phyloP scores from a whole-genome alignment of 164 flowering plant species.

The Nymphaea thermarum region DNA sequence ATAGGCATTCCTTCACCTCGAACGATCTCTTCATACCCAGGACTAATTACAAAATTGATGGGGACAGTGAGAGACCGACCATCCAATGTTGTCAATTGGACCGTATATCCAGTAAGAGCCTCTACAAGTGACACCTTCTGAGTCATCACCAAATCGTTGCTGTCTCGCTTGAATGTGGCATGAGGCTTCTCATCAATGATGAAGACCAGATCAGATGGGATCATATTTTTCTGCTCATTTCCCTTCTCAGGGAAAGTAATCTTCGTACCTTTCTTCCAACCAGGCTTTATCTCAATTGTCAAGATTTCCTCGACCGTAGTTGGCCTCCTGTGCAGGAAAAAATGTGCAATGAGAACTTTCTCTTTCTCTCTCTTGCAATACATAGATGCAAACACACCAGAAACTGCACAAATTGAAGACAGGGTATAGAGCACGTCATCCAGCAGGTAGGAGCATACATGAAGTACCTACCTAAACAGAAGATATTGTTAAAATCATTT shows the following conservation, averaged over 20 bases:
- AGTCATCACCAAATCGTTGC: slow-evolving; percentile 62
- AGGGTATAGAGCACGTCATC: too few species aligned
- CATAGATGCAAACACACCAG: too few species aligned
- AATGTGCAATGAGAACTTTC: background rate
- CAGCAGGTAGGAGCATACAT: too few species aligned
- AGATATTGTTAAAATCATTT: too few species aligned
- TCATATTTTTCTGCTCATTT: slow-evolving; percentile 56
- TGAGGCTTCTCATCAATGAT: slow-evolving; percentile 91
- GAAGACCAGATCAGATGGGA: slow-evolving; percentile 79
- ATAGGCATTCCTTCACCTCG: slow-evolving; percentile 90
- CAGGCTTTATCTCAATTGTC: slow-evolving; percentile 76
- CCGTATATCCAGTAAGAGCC: slow-evolving; percentile 73
- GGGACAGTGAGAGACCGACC: slow-evolving; percentile 56
- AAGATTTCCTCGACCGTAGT: slow-evolving; percentile 64
- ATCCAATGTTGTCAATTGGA: slow-evolving; percentile 69
- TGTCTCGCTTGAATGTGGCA: slow-evolving; percentile 66
- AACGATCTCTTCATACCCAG: slow-evolving; percentile 69
- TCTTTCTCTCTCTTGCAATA: background rate
- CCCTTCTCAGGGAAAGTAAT: slow-evolving; percentile 55
- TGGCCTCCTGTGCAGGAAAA: slow-evolving; percentile 40
- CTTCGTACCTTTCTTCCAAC: slow-evolving; percentile 98
- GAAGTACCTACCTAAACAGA: too few species aligned
- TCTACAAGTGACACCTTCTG: slow-evolving; percentile 73
- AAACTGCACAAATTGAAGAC: too few species aligned
- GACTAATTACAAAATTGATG: slow-evolving; percentile 42